Percentiles rank a stretch among this genome's conserved stretches.
Conservation (phyloP, 1,284 basidiomycete genomes). For the Ustilago bromivora region DNA sequence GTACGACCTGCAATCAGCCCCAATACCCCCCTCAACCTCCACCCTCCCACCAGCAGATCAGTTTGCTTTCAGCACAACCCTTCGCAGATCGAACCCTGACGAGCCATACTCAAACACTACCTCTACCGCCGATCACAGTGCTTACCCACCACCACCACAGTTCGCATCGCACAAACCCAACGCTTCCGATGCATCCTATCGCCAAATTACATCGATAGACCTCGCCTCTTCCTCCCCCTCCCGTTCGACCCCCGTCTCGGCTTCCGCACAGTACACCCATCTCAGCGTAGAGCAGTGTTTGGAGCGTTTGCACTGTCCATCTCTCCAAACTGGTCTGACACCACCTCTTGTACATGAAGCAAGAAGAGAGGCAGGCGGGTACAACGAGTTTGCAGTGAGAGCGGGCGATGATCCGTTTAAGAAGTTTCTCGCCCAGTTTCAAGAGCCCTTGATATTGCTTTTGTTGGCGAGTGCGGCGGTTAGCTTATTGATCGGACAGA, state of each 20-base stretch:
- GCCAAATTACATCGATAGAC: conserved; percentile 16
- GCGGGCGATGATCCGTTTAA: conserved; percentile 81
- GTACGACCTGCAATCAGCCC: conserved; percentile 20
- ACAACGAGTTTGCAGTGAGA: conserved; percentile 91
- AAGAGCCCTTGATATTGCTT: conserved; percentile 91
- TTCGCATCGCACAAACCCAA: conserved; percentile 30
- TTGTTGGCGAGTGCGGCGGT: conserved; percentile 87
- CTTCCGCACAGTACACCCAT: conserved; percentile 49
- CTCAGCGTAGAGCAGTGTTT: conserved; percentile 48
- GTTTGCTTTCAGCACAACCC: conserved; percentile 58
- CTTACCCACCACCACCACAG: conserved; percentile 30
- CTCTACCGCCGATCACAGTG: not conserved
- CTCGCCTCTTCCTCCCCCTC: conserved; percentile 12
- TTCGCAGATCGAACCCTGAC: conserved; percentile 46
- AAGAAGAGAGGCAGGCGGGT: conserved; percentile 44
- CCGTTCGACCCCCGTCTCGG: conserved; percentile 18
- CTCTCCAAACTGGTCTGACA: conserved; percentile 50
- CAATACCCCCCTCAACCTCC: conserved; percentile 23
- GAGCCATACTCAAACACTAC: conserved; percentile 22
- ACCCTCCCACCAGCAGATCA: conserved; percentile 32
- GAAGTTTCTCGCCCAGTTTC: conserved; percentile 93
- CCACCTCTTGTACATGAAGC: conserved; percentile 39
- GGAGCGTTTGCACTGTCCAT: conserved; percentile 44
- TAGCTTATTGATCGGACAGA: conserved; percentile 89
- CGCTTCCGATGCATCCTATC: conserved; percentile 22